Percentiles rank a stretch among this genome's conserved stretches.
Evolutionary conservation across 2,329 filamentous ascomycete genomes (phyloP).

Genomic region (Raffaelea deltoideospora): DNA sequence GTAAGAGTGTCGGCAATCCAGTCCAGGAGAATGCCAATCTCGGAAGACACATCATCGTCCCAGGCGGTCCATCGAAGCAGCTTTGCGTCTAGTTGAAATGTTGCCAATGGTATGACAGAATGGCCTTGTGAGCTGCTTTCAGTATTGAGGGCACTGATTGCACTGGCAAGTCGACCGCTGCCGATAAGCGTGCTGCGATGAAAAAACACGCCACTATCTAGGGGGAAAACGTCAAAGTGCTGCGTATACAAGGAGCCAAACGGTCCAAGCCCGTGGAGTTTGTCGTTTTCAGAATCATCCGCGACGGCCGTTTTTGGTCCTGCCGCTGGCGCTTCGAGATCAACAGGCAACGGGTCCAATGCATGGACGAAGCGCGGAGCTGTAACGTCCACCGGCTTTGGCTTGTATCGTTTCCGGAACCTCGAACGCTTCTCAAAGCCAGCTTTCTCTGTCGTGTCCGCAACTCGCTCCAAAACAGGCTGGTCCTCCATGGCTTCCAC

Average conservation of each 20-base stretch:
- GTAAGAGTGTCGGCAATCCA: conserved; percentile 22
- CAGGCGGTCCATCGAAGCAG: conserved; percentile 39
- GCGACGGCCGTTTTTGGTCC: background rate
- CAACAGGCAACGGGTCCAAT: conserved; percentile 31
- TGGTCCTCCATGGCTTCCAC: too few relatives aligned
- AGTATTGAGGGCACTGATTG: too few relatives aligned
- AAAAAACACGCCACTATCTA: conserved; percentile 41
- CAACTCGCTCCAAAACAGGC: too few relatives aligned
- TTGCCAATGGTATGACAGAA: too few relatives aligned
- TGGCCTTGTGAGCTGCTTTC: too few relatives aligned
- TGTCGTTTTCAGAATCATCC: conserved; percentile 14
- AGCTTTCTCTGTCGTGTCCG: too few relatives aligned
- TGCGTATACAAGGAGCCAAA: conserved; percentile 46
- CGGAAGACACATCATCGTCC: conserved; percentile 43
- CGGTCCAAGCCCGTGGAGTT: conserved; percentile 39
- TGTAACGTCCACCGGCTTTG: conserved; percentile 29
- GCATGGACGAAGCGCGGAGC: conserved; percentile 38
- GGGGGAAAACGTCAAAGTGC: conserved; percentile 47
- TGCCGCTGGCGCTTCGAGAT: conserved; percentile 2
- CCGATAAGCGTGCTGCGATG: conserved; percentile 45
- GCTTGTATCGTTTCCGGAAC: conserved; percentile 27
- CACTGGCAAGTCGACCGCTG: conserved; percentile 30
- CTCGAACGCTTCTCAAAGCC: conserved; percentile 12
- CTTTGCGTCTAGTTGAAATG: conserved; percentile 32
- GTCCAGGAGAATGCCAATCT: conserved; percentile 46